phyloP scores from a whole-genome alignment of 768 basidiomycete species.

The Guyanaporus albipodus region DNA sequence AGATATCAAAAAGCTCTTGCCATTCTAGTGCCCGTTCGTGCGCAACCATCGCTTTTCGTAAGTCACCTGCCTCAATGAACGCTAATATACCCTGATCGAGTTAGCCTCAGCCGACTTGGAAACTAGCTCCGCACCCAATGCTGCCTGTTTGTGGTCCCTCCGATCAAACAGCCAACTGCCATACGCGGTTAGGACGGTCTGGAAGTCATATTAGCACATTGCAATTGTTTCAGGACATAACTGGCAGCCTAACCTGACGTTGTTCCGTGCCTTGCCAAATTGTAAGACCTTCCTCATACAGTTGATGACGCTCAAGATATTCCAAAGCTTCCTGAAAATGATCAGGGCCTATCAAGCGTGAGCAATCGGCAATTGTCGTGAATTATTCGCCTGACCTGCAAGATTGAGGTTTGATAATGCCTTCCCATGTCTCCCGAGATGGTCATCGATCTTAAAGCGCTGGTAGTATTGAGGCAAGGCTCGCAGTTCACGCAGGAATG shows the following conservation, averaged over 20 bases:
- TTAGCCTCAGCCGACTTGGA: conserved; percentile 1
- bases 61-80: conserved; percentile 63
- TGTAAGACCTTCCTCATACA: conserved; percentile 69
- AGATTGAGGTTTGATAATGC: conserved; percentile 72
- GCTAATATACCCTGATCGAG: conserved; percentile 39
- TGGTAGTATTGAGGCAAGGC: conserved; percentile 75
- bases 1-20: conserved; percentile 88
- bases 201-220: conserved; percentile 9
- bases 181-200: conserved; percentile 72
- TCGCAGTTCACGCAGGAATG: conserved; percentile 89
- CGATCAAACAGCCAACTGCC: conserved; percentile 86
- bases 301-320: conserved; percentile 74
- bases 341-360: conserved; percentile 46
- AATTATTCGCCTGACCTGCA: conserved; percentile 49
- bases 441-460: conserved; percentile 87
- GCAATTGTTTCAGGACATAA: background rate
- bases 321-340: conserved; percentile 75
- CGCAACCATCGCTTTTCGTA: conserved; percentile 76
- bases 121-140: conserved; percentile 52
- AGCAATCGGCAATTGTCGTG: background rate
- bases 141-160: conserved; percentile 80
- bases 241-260: conserved; percentile 46
- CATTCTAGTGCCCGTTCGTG: conserved; percentile 86
- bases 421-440: conserved; percentile 70
- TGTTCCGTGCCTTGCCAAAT: conserved; percentile 69